Conservation (phyloP, 1,284 basidiomycete genomes). For the Apiotrichum gamsii region DNA sequence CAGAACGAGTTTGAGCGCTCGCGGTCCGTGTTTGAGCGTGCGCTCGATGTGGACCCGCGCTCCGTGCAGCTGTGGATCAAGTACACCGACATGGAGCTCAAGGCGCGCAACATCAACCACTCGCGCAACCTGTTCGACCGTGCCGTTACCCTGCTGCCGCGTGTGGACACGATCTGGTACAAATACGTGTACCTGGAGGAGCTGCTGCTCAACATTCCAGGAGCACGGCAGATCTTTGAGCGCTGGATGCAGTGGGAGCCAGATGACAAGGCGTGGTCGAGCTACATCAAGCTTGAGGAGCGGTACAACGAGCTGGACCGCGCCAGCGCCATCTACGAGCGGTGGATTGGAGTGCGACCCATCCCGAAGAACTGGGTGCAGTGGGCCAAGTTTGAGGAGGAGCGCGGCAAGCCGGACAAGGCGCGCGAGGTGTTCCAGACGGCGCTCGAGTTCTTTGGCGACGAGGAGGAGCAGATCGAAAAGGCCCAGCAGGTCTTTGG, state of each 20-base stretch:
- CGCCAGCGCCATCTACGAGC: conserved; percentile 87
- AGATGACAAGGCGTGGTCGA: conserved; percentile 98
- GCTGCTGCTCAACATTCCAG: conserved; percentile 88
- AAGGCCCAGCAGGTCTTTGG: conserved; percentile 89
- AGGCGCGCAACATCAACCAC: conserved; percentile 93
- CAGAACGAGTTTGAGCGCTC: conserved; percentile 93
- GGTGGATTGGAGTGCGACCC: conserved; percentile 87
- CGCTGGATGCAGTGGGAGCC: conserved; percentile 99
- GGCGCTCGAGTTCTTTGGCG: conserved; percentile 92
- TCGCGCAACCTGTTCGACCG: conserved; percentile 95
- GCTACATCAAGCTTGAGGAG: conserved; percentile 94
- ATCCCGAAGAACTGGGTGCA: conserved; percentile 95
- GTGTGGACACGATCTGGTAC: conserved; percentile 89
- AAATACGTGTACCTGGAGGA: conserved; percentile 99
- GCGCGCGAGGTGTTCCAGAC: conserved; percentile 94
- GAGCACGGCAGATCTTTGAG: conserved; percentile 95
- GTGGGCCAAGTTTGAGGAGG: conserved; percentile 95
- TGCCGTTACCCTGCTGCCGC: conserved; percentile 88
- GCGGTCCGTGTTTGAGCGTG: conserved; percentile 91
- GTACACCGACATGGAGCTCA: conserved; percentile 98
- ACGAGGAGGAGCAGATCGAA: conserved; percentile 94
- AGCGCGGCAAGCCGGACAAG: conserved; percentile 76
- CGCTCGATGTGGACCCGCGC: conserved; percentile 87
- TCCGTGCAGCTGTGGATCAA: conserved; percentile 86
- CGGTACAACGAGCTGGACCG: conserved; percentile 87